phyloP scores from a whole-genome alignment of 257 asterid genomes.

The Prunella vulgaris region DNA sequence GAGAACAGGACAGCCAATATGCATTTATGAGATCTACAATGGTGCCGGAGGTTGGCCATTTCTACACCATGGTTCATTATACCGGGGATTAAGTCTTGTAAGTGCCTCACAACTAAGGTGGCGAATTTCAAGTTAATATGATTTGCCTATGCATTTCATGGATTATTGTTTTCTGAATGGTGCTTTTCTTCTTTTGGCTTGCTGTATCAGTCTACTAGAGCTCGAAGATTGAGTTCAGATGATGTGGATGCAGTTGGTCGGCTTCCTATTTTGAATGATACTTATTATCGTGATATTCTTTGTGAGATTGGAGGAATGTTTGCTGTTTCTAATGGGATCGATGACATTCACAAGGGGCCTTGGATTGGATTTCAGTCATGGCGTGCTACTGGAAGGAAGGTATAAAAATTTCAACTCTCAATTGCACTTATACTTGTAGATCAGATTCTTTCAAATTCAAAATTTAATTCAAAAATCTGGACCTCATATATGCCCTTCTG shows the following conservation, averaged over 20 bases:
- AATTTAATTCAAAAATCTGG: neutral
- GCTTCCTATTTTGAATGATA: conserved; percentile 77
- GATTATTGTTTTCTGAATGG: conserved; percentile 10
- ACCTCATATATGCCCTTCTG: conserved; percentile 8
- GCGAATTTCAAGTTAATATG: neutral
- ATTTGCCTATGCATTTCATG: conserved; percentile 18
- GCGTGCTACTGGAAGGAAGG: conserved; percentile 94
- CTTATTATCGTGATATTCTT: conserved; percentile 71
- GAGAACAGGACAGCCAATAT: conserved; percentile 92
- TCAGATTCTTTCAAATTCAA: neutral
- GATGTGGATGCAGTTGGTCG: conserved; percentile 92
- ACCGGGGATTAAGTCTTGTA: conserved; percentile 98
- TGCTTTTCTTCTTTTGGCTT: conserved; percentile 27
- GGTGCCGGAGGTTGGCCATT: conserved; percentile 98
- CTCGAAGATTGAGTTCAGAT: conserved; percentile 77
- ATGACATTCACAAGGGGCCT: conserved; percentile 88
- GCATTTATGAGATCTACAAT: conserved; percentile 89
- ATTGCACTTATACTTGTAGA: neutral
- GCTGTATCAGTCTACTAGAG: conserved; percentile 54
- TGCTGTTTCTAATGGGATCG: conserved; percentile 77
- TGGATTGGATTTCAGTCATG: conserved; percentile 99
- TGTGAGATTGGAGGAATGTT: conserved; percentile 98
- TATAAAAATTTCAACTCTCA: conserved; percentile 16
- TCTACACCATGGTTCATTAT: conserved; percentile 93
- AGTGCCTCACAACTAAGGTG: conserved; percentile 36